Evolutionary conservation across 345 rosid genomes (phyloP), one percentile per base, ranked within the genome.

Genomic region (Populus pruinosa): DNA sequence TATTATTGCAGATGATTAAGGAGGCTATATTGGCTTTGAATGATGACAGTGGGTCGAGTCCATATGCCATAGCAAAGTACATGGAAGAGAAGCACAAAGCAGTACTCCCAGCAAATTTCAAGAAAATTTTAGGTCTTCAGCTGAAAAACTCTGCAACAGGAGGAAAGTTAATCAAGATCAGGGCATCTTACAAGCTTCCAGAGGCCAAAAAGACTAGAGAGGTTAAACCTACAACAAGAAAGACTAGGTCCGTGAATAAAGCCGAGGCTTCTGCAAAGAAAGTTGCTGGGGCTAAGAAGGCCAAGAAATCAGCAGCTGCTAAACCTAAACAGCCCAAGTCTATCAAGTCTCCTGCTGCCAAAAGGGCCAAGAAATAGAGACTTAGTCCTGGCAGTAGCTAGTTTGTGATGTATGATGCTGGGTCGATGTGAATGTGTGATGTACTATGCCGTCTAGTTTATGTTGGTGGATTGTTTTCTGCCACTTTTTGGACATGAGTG

Each of bases 1-100:
- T 20, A 21, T 56, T 79, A 10, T 23, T 59, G 29, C 85, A 94
- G 98, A 94, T 94, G 96, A 89, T 92, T 44, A 85, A 85, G 81
- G 97, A 94, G 64, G 96, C 97, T 7, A 77, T 94, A 16, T 36
- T 81, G 87, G 88, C 81, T 17, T 70, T 91, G 80, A 84, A 87
- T 65, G 96, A 94, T 56, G 91, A 88, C 78, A 84, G 88, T 25
- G 98, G 98, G 29, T 92, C 96, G 0, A 94, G 98, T 72, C 94
- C 94, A 1, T 89, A 90, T 78, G 97, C 93, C 11, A 90, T 94
- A 79, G 92, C 91, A 14, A 92, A 92, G 83, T 82, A 82, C 86
- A 90, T 94, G 89, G 94, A 90, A 59, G 92, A 83, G 79, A 90
- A 92, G 82, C 89, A 92, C 88, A 91, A 91, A 53, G 78, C 93